Percentiles rank a stretch among this genome's conserved stretches.
These are phyloP conservation scores for Schizosaccharomyces cryophilus DNA, from an alignment of 805 yeast genomes.

Conservation along the genomic window DNA sequence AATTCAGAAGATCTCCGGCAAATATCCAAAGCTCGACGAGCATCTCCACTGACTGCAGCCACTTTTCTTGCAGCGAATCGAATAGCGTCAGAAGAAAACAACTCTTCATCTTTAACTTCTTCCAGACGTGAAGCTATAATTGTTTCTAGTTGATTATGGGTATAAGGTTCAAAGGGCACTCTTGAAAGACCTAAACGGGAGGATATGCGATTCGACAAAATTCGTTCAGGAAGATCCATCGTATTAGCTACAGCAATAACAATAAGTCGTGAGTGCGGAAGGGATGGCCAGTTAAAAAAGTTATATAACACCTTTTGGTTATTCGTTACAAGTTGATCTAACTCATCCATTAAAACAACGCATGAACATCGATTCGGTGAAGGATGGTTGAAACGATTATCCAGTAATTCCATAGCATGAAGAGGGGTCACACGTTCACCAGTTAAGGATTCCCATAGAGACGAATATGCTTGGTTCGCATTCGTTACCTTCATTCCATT, in stretches of 20 bases:
- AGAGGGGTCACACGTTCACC: conserved; percentile 31
- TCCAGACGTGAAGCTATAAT: conserved; percentile 54
- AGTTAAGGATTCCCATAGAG: conserved; percentile 52
- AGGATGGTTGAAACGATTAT: conserved; percentile 32
- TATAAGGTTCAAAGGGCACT: conserved; percentile 71
- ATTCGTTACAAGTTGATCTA: conserved; percentile 70
- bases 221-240: conserved; percentile 86
- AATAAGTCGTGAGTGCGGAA: conserved; percentile 48
- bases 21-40: conserved; percentile 70
- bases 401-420: conserved; percentile 43
- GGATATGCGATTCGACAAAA: conserved; percentile 65
- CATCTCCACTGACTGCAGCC: conserved; percentile 93
- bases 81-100: conserved; percentile 39
- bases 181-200: conserved; percentile 76
- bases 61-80: conserved; percentile 83
- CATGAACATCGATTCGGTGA: conserved; percentile 7
- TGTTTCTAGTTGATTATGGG: conserved; percentile 46
- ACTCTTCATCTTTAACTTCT: conserved; percentile 17
- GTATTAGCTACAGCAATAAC: conserved; percentile 91
- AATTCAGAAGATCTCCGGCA: conserved; percentile 75
- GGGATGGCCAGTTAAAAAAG: conserved; percentile 93
- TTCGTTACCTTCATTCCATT: conserved; percentile 69
- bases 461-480: conserved; percentile 62
- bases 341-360: conserved; percentile 68
- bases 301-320: conserved; percentile 78